Percentiles rank a stretch among this genome's conserved stretches.
phyloP scores from a whole-genome alignment of 2,329 filamentous ascomycete genomes.

The Curvularia spicifera region DNA sequence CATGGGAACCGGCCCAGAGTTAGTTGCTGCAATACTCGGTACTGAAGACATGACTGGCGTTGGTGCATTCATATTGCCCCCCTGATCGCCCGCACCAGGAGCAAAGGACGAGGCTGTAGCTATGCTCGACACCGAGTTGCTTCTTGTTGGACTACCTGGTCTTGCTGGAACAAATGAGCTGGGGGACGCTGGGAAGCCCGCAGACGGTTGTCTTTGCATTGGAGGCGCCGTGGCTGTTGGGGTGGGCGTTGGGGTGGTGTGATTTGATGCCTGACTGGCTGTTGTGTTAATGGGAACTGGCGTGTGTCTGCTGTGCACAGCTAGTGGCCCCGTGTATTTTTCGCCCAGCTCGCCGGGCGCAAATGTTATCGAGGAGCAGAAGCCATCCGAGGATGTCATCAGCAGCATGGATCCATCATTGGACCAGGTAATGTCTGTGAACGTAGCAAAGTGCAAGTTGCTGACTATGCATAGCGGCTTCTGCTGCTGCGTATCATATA shows the following conservation, averaged over 20 bases:
- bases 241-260: conserved; percentile 74
- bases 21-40: conserved; percentile 76
- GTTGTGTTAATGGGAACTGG: conserved; percentile 53
- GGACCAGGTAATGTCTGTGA: conserved; percentile 94
- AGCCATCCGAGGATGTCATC: conserved; percentile 97
- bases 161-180: conserved; percentile 62
- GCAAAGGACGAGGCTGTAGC: conserved; percentile 66
- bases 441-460: conserved; percentile 96
- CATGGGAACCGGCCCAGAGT: conserved; percentile 70
- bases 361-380: conserved; percentile 92
- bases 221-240: conserved; percentile 64
- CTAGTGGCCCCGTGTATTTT: conserved; percentile 71
- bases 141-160: conserved; percentile 79
- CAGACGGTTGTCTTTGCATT: conserved; percentile 58
- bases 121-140: conserved; percentile 84
- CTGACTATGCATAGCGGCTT: conserved; percentile 93
- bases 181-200: conserved; percentile 64
- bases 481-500: conserved; percentile 97
- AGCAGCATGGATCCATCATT: conserved; percentile 78
- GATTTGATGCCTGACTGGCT: conserved; percentile 58
- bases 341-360: conserved; percentile 82
- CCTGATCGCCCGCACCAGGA: conserved; percentile 42
- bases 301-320: conserved; percentile 45
- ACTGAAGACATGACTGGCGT: conserved; percentile 78
- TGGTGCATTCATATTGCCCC: conserved; percentile 69